These are phyloP conservation scores for Neurospora intermedia DNA, from an alignment of 495 filamentous ascomycete genomes.

Conservation along the genomic window DNA sequence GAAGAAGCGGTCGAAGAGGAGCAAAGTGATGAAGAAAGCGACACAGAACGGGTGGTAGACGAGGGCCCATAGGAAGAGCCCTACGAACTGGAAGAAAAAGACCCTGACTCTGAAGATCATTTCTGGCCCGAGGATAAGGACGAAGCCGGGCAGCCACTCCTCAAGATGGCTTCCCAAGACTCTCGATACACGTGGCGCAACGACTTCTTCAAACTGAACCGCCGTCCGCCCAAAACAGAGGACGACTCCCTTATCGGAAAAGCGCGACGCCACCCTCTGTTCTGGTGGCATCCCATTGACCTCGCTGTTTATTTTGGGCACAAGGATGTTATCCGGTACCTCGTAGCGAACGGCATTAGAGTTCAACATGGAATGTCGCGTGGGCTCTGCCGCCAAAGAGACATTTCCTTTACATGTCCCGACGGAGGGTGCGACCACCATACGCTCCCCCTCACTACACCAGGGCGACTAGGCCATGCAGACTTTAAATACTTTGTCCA, in stretches of 20 bases:
- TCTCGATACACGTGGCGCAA: background rate
- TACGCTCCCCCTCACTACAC: background rate
- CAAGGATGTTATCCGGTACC: background rate
- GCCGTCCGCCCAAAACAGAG: no score
- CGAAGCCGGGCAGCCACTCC: background rate
- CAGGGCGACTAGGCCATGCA: background rate
- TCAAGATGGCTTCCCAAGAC: background rate
- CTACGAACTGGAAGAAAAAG: background rate
- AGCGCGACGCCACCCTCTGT: background rate
- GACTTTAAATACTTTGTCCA: background rate
- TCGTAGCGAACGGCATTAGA: background rate
- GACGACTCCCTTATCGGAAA: background rate
- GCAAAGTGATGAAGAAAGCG: background rate
- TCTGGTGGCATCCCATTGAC: slow-evolving; percentile 2
- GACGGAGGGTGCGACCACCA: background rate
- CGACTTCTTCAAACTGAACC: background rate
- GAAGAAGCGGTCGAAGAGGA: background rate
- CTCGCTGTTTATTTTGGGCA: background rate
- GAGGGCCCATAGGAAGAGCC: background rate
- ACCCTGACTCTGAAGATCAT: background rate
- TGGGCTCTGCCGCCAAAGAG: background rate
- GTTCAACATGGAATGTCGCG: background rate
- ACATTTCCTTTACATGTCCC: background rate
- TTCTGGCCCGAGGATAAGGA: background rate
- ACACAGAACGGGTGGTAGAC: background rate